Evolutionary conservation across 352 stramenopile genomes (phyloP).

Genomic region (Phytophthora capsici): DNA sequence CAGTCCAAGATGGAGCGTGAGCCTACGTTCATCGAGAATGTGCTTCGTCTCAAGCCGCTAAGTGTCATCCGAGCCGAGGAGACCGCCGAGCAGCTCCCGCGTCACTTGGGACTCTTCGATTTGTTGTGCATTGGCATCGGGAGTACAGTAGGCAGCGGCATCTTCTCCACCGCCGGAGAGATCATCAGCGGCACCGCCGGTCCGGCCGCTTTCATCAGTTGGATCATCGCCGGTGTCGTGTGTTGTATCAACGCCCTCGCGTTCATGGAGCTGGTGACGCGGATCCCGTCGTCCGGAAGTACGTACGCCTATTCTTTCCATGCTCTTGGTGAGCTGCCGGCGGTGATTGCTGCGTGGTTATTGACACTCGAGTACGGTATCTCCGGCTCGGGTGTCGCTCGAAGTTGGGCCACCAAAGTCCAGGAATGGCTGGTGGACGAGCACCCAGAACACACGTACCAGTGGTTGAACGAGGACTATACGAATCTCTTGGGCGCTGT

Average conservation of each 20-base stretch:
- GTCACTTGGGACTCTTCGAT: constrained; percentile 87
- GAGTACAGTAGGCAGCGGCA: constrained; percentile 89
- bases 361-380: constrained; percentile 94
- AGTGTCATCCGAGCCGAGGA: constrained; percentile 79
- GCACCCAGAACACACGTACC: constrained; percentile 43
- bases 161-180: constrained; percentile 86
- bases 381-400: constrained; percentile 89
- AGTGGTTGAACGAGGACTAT: constrained; percentile 70
- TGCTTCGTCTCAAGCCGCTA: constrained; percentile 77
- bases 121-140: constrained; percentile 93
- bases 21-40: constrained; percentile 54
- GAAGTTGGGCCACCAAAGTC: constrained; percentile 93
- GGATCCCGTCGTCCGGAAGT: constrained; percentile 88
- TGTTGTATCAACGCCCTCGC: constrained; percentile 84
- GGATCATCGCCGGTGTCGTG: constrained; percentile 79
- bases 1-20: constrained; percentile 36
- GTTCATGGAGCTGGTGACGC: constrained; percentile 90
- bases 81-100: constrained; percentile 63
- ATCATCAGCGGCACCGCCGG: constrained; percentile 84
- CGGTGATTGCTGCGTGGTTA: constrained; percentile 87
- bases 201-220: constrained; percentile 82
- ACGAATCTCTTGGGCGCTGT: constrained; percentile 66
- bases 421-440: constrained; percentile 65
- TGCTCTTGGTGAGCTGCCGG: constrained; percentile 90
- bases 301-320: constrained; percentile 95